Percentiles rank a stretch among this genome's conserved stretches.
Conservation (phyloP, 805 yeast species). For the Candida jianshihensis region DNA sequence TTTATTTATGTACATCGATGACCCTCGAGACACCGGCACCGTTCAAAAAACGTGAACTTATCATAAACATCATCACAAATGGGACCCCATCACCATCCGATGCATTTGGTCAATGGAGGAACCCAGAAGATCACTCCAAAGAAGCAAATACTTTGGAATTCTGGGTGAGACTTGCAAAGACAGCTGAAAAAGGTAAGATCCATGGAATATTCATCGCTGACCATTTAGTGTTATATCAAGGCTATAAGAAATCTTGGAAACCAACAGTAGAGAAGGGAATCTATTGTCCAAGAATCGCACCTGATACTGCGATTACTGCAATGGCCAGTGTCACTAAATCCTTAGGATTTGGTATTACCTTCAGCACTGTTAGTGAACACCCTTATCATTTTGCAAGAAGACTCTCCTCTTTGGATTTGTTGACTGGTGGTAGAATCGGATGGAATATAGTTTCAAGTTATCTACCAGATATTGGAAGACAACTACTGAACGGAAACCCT, state of each 20-base stretch:
- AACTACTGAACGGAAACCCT: constrained; percentile 26
- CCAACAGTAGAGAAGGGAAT: constrained; percentile 22
- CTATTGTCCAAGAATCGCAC: constrained; percentile 24
- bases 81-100: constrained; percentile 18
- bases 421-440: constrained; percentile 33
- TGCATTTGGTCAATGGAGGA: constrained; percentile 30
- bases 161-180: constrained; percentile 30
- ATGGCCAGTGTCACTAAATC: constrained; percentile 32
- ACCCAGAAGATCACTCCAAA: constrained; percentile 3
- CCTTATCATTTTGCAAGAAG: constrained; percentile 34
- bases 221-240: constrained; percentile 31
- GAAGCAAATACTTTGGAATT: constrained; percentile 17
- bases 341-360: constrained; percentile 31
- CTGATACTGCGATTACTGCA: constrained; percentile 28
- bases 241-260: constrained; percentile 28
- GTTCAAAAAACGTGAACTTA: too few species aligned
- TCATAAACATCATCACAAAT: constrained; percentile 31
- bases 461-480: constrained; percentile 30
- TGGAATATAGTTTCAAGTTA: constrained; percentile 38
- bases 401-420: constrained; percentile 33
- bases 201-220: constrained; percentile 31
- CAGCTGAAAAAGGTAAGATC: constrained; percentile 30
- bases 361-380: constrained; percentile 31
- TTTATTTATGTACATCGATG: too few species aligned
- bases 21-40: too few species aligned